Percentiles rank a stretch among this genome's conserved stretches.
phyloP scores from a whole-genome alignment of 2,329 filamentous ascomycete species.

The Xylaria digitata region DNA sequence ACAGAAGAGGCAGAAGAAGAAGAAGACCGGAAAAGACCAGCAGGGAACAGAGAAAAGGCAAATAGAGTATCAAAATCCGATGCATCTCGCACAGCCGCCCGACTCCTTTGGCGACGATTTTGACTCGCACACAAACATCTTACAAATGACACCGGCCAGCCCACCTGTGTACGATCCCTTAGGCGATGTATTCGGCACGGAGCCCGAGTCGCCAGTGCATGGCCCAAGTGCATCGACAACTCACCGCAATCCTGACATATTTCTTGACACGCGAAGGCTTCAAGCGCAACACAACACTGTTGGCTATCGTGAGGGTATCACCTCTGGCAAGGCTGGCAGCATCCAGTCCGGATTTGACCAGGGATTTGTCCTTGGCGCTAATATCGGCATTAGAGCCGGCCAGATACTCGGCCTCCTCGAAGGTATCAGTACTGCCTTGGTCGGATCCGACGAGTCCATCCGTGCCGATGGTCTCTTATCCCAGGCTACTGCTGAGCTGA shows the following conservation, averaged over 20 bases:
- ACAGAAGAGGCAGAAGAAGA: too few relatives aligned
- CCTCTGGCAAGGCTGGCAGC: constrained; percentile 76
- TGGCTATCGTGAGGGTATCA: constrained; percentile 90
- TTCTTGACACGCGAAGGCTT: constrained; percentile 77
- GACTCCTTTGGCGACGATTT: constrained; percentile 32
- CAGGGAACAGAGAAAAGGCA: too few relatives aligned
- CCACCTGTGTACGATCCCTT: constrained; percentile 21
- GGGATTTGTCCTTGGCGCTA: constrained; percentile 85
- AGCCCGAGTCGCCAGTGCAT: neutral
- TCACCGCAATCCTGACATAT: constrained; percentile 49
- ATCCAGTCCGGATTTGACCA: constrained; percentile 93
- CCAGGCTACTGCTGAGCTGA: constrained; percentile 69
- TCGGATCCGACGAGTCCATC: constrained; percentile 43
- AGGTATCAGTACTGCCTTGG: constrained; percentile 68
- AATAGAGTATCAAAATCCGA: neutral
- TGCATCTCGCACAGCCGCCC: constrained; percentile 33
- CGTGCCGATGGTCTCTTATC: constrained; percentile 53
- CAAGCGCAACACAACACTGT: constrained; percentile 82
- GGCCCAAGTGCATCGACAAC: neutral
- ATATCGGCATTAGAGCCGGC: constrained; percentile 79
- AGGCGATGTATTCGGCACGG: constrained; percentile 33
- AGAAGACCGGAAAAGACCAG: too few relatives aligned
- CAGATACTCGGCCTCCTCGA: constrained; percentile 82
- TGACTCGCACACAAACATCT: constrained; percentile 6
- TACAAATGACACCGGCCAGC: constrained; percentile 17